These are phyloP conservation scores for Candida hungchunana DNA, from an alignment of 805 yeast species.

Conservation along the genomic window DNA sequence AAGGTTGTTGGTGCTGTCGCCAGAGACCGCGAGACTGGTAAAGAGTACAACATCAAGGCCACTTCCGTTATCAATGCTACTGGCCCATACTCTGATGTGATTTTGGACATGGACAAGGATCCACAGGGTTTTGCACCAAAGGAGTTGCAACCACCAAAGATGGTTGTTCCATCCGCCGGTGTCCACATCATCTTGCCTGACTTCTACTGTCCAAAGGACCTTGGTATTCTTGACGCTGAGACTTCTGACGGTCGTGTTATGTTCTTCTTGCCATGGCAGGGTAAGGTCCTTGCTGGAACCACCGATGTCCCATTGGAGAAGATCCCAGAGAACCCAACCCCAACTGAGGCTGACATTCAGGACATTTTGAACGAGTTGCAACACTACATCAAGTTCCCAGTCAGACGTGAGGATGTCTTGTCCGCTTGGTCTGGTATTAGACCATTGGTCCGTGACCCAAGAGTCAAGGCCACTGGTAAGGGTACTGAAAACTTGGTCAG, in stretches of 20 bases:
- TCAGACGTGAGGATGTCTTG: constrained; percentile 82
- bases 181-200: constrained; percentile 91
- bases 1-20: constrained; percentile 75
- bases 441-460: constrained; percentile 86
- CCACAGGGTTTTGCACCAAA: constrained; percentile 60
- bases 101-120: constrained; percentile 82
- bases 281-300: constrained; percentile 93
- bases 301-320: constrained; percentile 82
- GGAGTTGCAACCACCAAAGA: constrained; percentile 49
- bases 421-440: constrained; percentile 98
- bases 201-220: constrained; percentile 79
- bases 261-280: constrained; percentile 98
- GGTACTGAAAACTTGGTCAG: constrained; percentile 86
- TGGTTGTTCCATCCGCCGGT: constrained; percentile 94
- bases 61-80: constrained; percentile 86
- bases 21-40: constrained; percentile 64
- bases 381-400: constrained; percentile 85
- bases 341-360: constrained; percentile 82
- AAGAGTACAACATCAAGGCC: constrained; percentile 56
- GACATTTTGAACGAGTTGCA: constrained; percentile 85
- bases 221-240: constrained; percentile 88
- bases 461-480: constrained; percentile 38
- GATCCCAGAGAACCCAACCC: constrained; percentile 73
- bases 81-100: constrained; percentile 84
- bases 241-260: constrained; percentile 95